Conservation (phyloP, 2,329 filamentous ascomycete species). For the Ophiostoma sp. region DNA sequence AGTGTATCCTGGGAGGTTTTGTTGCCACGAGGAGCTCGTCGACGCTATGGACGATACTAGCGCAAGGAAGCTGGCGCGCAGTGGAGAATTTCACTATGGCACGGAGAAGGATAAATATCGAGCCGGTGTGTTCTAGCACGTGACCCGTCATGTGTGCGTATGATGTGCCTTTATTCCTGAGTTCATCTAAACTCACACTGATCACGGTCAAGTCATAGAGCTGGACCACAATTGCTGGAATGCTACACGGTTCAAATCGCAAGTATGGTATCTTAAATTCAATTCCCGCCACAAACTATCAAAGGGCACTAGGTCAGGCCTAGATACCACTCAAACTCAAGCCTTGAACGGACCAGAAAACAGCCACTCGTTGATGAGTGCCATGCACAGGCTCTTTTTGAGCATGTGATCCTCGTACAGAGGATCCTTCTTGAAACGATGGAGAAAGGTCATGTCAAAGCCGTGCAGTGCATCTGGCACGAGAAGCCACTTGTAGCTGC, state of each 20-base stretch:
- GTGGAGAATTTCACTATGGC: constrained; percentile 14
- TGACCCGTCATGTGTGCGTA: background rate
- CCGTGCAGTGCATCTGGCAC: constrained; percentile 41
- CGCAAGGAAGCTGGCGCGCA: constrained; percentile 12
- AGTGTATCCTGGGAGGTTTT: constrained; percentile 1
- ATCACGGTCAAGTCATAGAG: no score
- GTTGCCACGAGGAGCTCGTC: background rate
- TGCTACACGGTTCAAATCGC: no score
- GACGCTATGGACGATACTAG: constrained; percentile 13
- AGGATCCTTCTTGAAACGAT: constrained; percentile 27
- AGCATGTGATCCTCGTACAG: constrained; percentile 30
- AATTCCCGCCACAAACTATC: no score
- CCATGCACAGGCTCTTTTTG: constrained; percentile 29
- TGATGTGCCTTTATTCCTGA: background rate
- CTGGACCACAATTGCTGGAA: no score
- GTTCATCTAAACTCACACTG: no score
- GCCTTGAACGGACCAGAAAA: constrained; percentile 23
- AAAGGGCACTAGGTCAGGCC: no score
- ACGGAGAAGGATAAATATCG: constrained; percentile 21
- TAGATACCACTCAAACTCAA: background rate
- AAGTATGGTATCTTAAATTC: no score
- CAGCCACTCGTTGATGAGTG: constrained; percentile 30
- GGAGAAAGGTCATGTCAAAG: constrained; percentile 35
- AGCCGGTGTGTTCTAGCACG: constrained; percentile 1
- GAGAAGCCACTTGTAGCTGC: constrained; percentile 38